Percentiles rank a stretch among this genome's conserved stretches.
phyloP scores from a whole-genome alignment of 169 alveolate species.

The Cryptosporidium meleagridis region DNA sequence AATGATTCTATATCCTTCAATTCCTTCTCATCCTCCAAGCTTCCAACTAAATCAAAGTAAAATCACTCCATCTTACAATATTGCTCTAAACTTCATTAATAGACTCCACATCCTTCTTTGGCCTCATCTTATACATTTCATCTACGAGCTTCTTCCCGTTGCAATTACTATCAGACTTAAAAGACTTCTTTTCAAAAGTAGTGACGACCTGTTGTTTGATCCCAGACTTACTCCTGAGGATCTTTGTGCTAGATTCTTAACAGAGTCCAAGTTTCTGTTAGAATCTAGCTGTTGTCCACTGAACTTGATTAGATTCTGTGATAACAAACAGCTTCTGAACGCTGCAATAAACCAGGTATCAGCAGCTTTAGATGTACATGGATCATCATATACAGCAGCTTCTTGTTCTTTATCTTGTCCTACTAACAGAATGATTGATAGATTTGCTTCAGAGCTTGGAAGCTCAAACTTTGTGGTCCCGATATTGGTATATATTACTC shows the following conservation, averaged over 20 bases:
- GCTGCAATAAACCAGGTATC: constrained; percentile 52
- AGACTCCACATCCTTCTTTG: constrained; percentile 18
- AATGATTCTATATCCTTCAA: neutral
- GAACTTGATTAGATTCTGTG: constrained; percentile 49
- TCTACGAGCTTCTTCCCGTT: constrained; percentile 43
- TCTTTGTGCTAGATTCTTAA: constrained; percentile 52
- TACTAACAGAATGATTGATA: constrained; percentile 29
- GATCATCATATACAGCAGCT: neutral
- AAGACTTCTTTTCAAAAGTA: constrained; percentile 19
- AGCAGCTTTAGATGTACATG: constrained; percentile 20
- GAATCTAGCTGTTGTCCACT: constrained; percentile 68
- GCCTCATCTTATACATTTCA: constrained; percentile 51
- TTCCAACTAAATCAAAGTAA: neutral
- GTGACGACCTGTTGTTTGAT: constrained; percentile 45
- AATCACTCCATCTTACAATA: constrained; percentile 1
- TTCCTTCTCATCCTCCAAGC: neutral
- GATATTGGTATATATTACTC: constrained; percentile 21
- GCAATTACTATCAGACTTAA: constrained; percentile 40
- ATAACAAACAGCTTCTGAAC: constrained; percentile 33
- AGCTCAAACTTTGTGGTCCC: constrained; percentile 52
- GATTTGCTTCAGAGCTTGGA: constrained; percentile 26
- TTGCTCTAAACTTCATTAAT: constrained; percentile 14
- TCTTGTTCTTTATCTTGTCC: constrained; percentile 49
- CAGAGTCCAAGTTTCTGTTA: constrained; percentile 55
- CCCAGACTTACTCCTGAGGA: constrained; percentile 68